Conservation (phyloP, 371 early-diverging fungal genomes). For the Mucor circinelloides region DNA sequence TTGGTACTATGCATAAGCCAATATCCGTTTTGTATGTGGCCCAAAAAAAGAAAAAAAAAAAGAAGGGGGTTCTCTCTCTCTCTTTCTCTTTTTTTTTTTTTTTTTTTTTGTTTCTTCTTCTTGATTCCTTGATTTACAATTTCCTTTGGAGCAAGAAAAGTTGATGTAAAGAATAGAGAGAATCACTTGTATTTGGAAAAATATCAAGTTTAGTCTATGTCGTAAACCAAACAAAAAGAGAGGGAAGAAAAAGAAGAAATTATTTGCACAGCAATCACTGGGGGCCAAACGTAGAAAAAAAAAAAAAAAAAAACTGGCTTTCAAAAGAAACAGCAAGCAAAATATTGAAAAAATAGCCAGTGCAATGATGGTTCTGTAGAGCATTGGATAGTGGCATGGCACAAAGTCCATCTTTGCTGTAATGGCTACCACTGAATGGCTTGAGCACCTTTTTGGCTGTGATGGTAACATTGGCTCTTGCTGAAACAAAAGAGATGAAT, state of each 20-base stretch:
- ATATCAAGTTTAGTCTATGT: background rate
- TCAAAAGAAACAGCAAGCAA: background rate
- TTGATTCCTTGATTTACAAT: background rate
- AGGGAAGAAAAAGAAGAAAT: background rate
- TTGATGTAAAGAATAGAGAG: background rate
- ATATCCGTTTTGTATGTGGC: background rate
- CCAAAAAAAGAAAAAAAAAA: background rate
- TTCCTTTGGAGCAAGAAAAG: background rate
- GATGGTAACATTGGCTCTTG: background rate
- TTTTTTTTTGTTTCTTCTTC: no score
- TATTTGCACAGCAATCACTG: background rate
- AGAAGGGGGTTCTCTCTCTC: background rate
- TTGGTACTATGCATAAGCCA: constrained; percentile 25
- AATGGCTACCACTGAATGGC: background rate
- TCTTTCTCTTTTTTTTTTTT: background rate
- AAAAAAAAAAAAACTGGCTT: background rate
- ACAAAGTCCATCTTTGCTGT: background rate
- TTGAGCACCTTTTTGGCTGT: background rate
- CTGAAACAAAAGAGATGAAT: background rate
- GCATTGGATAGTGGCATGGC: background rate
- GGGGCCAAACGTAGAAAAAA: background rate
- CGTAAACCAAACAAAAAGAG: background rate
- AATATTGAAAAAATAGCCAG: background rate
- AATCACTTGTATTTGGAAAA: background rate
- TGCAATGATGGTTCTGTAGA: background rate